Conservation (phyloP, 2,329 filamentous ascomycete species). For the Trichophyton benhamiae region DNA sequence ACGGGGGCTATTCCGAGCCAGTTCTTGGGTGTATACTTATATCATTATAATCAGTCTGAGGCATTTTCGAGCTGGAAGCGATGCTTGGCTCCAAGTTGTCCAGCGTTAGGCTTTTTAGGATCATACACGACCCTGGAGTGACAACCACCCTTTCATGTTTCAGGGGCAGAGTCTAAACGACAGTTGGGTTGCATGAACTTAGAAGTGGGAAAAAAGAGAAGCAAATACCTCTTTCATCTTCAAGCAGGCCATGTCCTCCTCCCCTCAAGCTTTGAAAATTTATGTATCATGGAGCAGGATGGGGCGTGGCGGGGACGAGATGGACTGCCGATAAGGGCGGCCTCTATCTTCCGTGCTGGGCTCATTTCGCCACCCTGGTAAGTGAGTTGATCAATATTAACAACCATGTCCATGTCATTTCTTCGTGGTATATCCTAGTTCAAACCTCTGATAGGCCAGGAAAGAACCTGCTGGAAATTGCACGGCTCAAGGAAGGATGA, state of each 20-base stretch:
- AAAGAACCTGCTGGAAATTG: neutral
- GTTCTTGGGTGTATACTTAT: neutral
- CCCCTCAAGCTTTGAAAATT: neutral
- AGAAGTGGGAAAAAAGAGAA: neutral
- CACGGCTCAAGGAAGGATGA: neutral
- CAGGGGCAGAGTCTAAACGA: neutral
- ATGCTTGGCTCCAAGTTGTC: neutral
- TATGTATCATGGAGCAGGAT: neutral
- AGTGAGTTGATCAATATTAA: neutral
- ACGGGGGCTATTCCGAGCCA: neutral
- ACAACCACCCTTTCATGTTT: neutral
- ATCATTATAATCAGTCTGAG: neutral
- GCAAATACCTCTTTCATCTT: neutral
- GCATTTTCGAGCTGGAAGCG: neutral
- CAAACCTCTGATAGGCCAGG: neutral
- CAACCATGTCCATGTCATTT: slow-evolving; percentile 1
- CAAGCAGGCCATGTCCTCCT: neutral
- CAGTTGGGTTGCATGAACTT: neutral
- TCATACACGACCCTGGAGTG: neutral
- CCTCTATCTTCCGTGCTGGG: neutral
- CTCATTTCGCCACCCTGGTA: neutral
- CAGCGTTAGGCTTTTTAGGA: neutral
- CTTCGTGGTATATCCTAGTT: neutral
- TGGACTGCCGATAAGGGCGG: neutral
- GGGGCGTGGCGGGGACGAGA: neutral